Percentiles rank a stretch among this genome's conserved stretches.
Conservation (phyloP, 768 basidiomycete genomes). For the Russula brevipes region DNA sequence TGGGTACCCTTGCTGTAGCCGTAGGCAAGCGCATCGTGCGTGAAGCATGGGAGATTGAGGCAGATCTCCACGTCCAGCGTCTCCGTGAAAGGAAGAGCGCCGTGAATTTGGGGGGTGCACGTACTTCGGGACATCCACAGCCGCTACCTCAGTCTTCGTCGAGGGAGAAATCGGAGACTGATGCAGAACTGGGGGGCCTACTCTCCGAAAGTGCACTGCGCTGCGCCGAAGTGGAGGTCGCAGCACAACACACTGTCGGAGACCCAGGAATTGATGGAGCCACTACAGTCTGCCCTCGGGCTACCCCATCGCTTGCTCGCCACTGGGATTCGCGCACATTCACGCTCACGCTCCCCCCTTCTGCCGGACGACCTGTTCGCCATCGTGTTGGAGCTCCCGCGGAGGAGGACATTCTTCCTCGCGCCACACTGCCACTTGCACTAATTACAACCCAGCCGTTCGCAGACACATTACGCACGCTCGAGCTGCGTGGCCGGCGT, state of each 20-base stretch:
- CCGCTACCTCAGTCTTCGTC: slow-evolving; percentile 31
- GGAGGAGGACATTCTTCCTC: slow-evolving; percentile 14
- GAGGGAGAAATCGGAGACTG: slow-evolving; percentile 78
- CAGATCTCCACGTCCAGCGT: slow-evolving; percentile 45
- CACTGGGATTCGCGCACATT: slow-evolving; percentile 20
- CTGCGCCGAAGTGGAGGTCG: slow-evolving; percentile 50
- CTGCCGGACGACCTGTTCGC: slow-evolving; percentile 10
- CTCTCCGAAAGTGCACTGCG: slow-evolving; percentile 69
- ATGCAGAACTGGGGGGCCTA: slow-evolving; percentile 71
- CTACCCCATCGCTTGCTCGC: slow-evolving; percentile 15
- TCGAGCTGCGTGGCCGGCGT: slow-evolving; percentile 60
- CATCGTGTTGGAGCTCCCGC: not conserved
- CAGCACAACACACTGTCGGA: slow-evolving; percentile 30
- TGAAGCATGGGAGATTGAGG: slow-evolving; percentile 77
- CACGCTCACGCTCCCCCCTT: slow-evolving; percentile 20
- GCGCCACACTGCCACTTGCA: slow-evolving; percentile 20
- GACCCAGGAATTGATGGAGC: slow-evolving; percentile 1
- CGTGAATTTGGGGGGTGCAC: slow-evolving; percentile 25
- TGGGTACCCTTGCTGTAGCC: slow-evolving; percentile 35
- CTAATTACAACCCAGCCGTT: slow-evolving; percentile 22
- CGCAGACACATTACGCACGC: slow-evolving; percentile 32
- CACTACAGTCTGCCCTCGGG: slow-evolving; percentile 22
- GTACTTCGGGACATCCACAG: slow-evolving; percentile 11
- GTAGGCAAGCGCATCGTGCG: slow-evolving; percentile 67
- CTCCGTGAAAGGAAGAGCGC: slow-evolving; percentile 25